Base-by-base conservation (phyloP, 352 stramenopile genomes). In the Sclerospora graminicola region DNA sequence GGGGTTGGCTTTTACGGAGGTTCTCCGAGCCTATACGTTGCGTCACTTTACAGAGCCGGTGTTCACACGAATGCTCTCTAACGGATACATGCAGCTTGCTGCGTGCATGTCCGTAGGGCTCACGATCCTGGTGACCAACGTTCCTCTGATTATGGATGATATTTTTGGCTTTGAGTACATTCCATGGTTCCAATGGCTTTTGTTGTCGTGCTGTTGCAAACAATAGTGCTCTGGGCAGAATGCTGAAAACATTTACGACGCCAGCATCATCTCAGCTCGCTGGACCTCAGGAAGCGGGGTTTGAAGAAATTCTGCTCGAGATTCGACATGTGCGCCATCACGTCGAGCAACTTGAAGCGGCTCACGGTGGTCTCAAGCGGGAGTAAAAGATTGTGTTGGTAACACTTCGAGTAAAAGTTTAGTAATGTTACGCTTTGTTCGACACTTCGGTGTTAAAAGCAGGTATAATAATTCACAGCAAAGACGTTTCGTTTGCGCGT, bases 1-100 rank as follows among this genome's bases (percentile, higher is more conserved):
- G 26, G 60, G 55, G 2, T 48, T 89, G 26, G 62, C 66, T 5
- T 82, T 85, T 44, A 87, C 75, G 14, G 74, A 89, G 28, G 69
- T 89, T 26, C 49, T 89, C 30, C 77, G 77, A 34, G 74, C 77
- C 30, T 89, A 82, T 59, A 87, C 74, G 45, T 61, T 89, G 15
- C 74, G 77, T 8, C 80, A 68, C 48, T 84, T 89, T 41, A 83
- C 67, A 8, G 66, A 78, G 36, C 60, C 69, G 2, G 63, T 87
- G 41, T 82, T 78, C 33, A 36, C 57, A 1, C 54, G 63, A 26
- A 84, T 89, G 48, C 68, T 87, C 29, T 45, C 53, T 15, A 89
- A 89, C 57, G 70, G 67, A 41, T 78, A 70, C 54, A 69, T 89
- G 65, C 59, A 82, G 24, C 33, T 64, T 8, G 77, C 77, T 4